Base-by-base conservation (phyloP, 2,329 filamentous ascomycete species). In the Pseudogymnoascus sp. region DNA sequence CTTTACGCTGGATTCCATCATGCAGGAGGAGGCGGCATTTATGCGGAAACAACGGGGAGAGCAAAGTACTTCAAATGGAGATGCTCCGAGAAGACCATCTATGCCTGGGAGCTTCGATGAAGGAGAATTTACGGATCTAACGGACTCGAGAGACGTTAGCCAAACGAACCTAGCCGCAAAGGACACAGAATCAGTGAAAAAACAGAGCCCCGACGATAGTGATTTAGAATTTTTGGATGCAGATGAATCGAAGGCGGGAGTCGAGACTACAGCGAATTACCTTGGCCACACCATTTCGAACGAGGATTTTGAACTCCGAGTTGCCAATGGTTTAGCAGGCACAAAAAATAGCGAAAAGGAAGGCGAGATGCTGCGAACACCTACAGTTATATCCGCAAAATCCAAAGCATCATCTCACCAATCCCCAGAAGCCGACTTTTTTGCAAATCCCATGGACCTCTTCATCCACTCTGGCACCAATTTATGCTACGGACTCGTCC, bases 401-500 rank as follows among this genome's bases (percentile, higher is more conserved):
- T 2, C 68, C 68, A 66, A 69, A 8, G 64, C 67, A 0, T 71
- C 73, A 14, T 69, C 74, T 59, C 71, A 78, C 53, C 74, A 81
- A 64, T 82, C 83, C 33, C 77, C 82, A 5, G 85, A 88, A 65
- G 82, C 84, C 0, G 80, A 85, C 4, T 77, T 86, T 1, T 88
- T 93, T 68, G 85, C 83, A 38, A 86, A 92, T 65, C 86, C 90
- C 0, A 84, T 93, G 16, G 93, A 97, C 73, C 77, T 88, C 21
- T 99, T 97, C 72, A 87, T 97, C 38, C 91, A 96, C 73, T 92
- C 91, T 0, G 93, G 92, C 8, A 85, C 87, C 4, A 94, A 90
- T 72, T 88, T 97, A 75, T 96, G 92, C 74, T 97, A 92, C 70
- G 94, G 94, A 2, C 82, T 95, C 33, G 77, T 97, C 1, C 82